These are phyloP conservation scores for Fabrea salina DNA, from an alignment of 169 alveolate genomes.

Conservation along the genomic window DNA sequence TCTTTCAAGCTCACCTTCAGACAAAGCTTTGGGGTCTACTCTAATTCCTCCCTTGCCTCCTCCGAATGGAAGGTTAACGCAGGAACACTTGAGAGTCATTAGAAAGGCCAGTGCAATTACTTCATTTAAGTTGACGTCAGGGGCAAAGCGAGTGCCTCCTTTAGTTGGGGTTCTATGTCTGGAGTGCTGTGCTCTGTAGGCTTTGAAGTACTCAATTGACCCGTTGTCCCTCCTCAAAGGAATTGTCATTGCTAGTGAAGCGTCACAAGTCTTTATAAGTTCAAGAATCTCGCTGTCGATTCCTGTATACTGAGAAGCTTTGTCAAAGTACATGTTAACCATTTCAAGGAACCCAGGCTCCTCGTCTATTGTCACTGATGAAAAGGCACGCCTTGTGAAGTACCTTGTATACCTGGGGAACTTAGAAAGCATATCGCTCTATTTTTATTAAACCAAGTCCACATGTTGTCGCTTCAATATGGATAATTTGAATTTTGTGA, in stretches of 20 bases:
- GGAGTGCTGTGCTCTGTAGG: slow-evolving; percentile 71
- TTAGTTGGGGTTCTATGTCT: slow-evolving; percentile 63
- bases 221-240: slow-evolving; percentile 71
- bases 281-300: slow-evolving; percentile 48
- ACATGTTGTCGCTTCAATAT: too few species aligned
- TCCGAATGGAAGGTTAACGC: slow-evolving; percentile 68
- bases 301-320: slow-evolving; percentile 53
- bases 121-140: slow-evolving; percentile 48
- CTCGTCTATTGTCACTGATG: neutral
- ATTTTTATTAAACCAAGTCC: too few species aligned
- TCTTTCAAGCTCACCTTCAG: slow-evolving; percentile 62
- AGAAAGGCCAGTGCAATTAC: slow-evolving; percentile 63
- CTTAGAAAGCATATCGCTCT: slow-evolving; percentile 13
- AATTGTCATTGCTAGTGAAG: slow-evolving; percentile 33
- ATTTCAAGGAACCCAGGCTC: slow-evolving; percentile 55
- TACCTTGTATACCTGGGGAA: slow-evolving; percentile 42
- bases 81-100: slow-evolving; percentile 69
- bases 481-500: too few species aligned
- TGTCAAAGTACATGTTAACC: slow-evolving; percentile 50
- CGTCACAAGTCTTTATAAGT: slow-evolving; percentile 37
- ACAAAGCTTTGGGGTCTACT: slow-evolving; percentile 56
- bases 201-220: slow-evolving; percentile 42
- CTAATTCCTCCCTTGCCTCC: slow-evolving; percentile 77
- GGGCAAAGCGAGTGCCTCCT: slow-evolving; percentile 71
- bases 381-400: slow-evolving; percentile 29